Conservation (phyloP, 495 filamentous ascomycete genomes). For the Platismatia glauca region DNA sequence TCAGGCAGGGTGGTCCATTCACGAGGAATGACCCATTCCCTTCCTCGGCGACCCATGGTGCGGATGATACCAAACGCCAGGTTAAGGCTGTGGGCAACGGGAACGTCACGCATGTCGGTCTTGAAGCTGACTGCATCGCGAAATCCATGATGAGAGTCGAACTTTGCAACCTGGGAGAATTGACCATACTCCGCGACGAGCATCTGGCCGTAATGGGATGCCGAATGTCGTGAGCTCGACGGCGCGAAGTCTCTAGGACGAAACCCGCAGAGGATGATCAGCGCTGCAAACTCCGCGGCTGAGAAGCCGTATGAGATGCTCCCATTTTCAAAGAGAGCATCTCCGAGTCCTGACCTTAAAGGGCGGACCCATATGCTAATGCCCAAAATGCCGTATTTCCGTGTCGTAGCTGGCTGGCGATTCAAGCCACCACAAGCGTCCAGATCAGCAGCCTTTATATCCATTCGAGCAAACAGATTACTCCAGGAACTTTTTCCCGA, state of each 20-base stretch:
- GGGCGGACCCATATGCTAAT: neutral
- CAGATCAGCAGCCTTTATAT: conserved; percentile 2
- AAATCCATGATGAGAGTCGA: conserved; percentile 3
- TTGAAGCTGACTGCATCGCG: neutral
- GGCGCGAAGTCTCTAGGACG: neutral
- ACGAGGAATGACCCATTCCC: neutral
- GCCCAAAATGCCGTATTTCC: too few species aligned
- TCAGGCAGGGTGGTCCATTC: neutral
- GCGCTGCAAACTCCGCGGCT: conserved; percentile 7
- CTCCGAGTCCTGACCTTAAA: neutral
- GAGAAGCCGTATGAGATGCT: conserved; percentile 6
- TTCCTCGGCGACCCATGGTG: neutral
- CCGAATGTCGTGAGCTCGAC: neutral
- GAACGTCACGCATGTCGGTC: neutral
- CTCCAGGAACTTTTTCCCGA: conserved; percentile 4
- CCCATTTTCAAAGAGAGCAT: conserved; percentile 1
- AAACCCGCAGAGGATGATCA: conserved; percentile 1
- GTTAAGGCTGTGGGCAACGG: neutral
- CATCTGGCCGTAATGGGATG: neutral
- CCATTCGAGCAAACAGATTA: neutral
- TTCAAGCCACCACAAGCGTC: neutral
- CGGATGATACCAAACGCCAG: conserved; percentile 1
- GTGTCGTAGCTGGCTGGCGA: neutral
- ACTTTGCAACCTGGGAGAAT: conserved; percentile 5
- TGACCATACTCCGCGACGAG: neutral